Conservation (phyloP, 2,329 filamentous ascomycete species). For the Ceratocystis lukuohia region DNA sequence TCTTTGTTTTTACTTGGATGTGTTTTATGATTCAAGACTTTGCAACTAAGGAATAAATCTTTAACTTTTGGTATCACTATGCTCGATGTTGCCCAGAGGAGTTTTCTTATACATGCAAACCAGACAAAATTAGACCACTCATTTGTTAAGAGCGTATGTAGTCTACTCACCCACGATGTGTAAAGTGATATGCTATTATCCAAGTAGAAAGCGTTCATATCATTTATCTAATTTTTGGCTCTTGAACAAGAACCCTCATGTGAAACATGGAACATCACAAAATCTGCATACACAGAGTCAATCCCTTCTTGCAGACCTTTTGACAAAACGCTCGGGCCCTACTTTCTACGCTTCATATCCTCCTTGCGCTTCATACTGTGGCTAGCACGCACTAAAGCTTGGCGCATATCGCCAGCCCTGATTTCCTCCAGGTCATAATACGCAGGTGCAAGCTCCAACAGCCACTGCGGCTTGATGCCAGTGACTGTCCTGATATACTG, state of each 20-base stretch:
- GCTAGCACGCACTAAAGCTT: slow-evolving; percentile 42
- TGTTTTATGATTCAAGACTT: neutral
- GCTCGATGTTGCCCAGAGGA: neutral
- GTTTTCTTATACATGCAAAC: neutral
- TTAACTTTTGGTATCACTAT: neutral
- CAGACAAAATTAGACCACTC: neutral
- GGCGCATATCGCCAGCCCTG: slow-evolving; percentile 74
- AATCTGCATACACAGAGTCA: neutral
- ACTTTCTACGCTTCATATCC: slow-evolving; percentile 34
- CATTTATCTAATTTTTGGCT: slow-evolving; percentile 2
- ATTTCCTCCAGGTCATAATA: slow-evolving; percentile 85
- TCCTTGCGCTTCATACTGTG: slow-evolving; percentile 49
- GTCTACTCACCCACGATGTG: neutral
- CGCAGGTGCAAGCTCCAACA: slow-evolving; percentile 81
- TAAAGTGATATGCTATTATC: slow-evolving; percentile 10
- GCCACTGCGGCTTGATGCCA: slow-evolving; percentile 83
- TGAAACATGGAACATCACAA: neutral
- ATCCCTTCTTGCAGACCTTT: neutral
- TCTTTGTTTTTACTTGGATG: neutral
- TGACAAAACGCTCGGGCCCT: slow-evolving; percentile 6
- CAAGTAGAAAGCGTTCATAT: neutral
- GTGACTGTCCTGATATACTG: slow-evolving; percentile 96
- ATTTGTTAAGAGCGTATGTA: neutral
- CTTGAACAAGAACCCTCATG: neutral
- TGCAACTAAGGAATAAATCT: neutral